Evolutionary conservation across 805 yeast species (phyloP), one percentile per base, ranked within the genome.

Genomic region (Nakazawaea ishiwadae): DNA sequence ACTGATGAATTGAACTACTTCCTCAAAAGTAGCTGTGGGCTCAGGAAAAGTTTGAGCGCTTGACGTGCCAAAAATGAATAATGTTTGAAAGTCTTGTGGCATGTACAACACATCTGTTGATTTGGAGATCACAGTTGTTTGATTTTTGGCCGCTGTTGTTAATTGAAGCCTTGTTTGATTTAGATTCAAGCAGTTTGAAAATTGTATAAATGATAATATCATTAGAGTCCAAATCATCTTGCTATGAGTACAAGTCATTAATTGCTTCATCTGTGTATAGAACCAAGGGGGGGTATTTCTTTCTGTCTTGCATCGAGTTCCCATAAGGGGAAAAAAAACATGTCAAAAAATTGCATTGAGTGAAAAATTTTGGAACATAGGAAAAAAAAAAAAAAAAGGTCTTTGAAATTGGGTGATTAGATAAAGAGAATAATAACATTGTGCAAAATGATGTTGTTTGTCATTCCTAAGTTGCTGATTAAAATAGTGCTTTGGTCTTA

Each of bases 401-500:
- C 27, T n/a, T n/a, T n/a, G n/a, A n/a, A n/a, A n/a, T n/a, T n/a
- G n/a, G n/a, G n/a, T n/a, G n/a, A n/a, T n/a, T n/a, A n/a, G n/a
- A n/a, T n/a, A n/a, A n/a, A n/a, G n/a, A n/a, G n/a, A n/a, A n/a
- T n/a, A n/a, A n/a, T n/a, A n/a, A n/a, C n/a, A n/a, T n/a, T n/a
- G n/a, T n/a, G n/a, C n/a, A 5, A 32, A 15, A 32, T 20, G 27
- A 19, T 15, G 10, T 28, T n/a, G 15, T 14, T 12, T 8, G 31
- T 28, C 4, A 28, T 28, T 28, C 16, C 31, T 14, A 28, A 14
- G 15, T 5, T 12, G 20, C 8, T 26, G 11, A 17, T 30, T 18
- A 37, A 31, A 17, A 14, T 29, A 5, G 17, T 33, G 12, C 11
- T 29, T 7, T 8, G 47, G 14, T 60, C 69, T 2, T 66, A 65